Evolutionary conservation across 164 flowering plant species (phyloP).

Genomic region (Platanus orientalis): DNA sequence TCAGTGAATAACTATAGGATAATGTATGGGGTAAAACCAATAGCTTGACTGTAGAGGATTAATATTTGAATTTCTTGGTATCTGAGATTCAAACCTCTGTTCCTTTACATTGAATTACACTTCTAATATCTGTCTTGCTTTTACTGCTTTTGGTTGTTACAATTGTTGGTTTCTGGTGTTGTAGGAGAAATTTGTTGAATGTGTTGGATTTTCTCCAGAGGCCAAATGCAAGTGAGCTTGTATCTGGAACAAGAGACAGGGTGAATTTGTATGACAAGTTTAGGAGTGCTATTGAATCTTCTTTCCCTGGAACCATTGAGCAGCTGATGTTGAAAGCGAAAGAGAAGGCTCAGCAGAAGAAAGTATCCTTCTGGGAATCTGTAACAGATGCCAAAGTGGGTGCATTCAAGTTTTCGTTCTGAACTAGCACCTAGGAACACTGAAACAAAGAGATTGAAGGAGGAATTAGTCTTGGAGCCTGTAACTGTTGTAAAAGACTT

Average conservation of each 20-base stretch:
- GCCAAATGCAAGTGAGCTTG: slow-evolving; percentile 84
- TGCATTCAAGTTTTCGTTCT: slow-evolving; percentile 85
- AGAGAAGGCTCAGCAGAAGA: slow-evolving; percentile 51
- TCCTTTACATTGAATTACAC: too few relatives aligned
- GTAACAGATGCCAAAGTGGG: slow-evolving; percentile 74
- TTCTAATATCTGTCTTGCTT: background rate
- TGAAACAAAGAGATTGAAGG: background rate
- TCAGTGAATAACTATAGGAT: too few relatives aligned
- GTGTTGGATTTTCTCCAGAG: slow-evolving; percentile 85
- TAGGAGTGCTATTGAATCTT: slow-evolving; percentile 60
- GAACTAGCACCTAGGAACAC: background rate
- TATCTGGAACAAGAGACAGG: slow-evolving; percentile 90
- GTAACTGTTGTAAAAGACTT: background rate
- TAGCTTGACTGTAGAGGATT: too few relatives aligned
- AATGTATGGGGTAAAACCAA: too few relatives aligned
- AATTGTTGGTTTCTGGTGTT: slow-evolving; percentile 13
- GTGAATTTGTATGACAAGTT: slow-evolving; percentile 83
- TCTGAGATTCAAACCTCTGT: too few relatives aligned
- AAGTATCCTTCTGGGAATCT: slow-evolving; percentile 83
- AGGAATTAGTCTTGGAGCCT: background rate
- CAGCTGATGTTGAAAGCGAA: slow-evolving; percentile 51
- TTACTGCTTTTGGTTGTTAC: background rate
- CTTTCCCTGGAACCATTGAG: slow-evolving; percentile 67
- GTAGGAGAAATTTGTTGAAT: slow-evolving; percentile 86
- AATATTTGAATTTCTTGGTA: too few relatives aligned